These are phyloP conservation scores for Lasiodiplodia theobromae DNA, from an alignment of 2,329 filamentous ascomycete species.

Conservation along the genomic window DNA sequence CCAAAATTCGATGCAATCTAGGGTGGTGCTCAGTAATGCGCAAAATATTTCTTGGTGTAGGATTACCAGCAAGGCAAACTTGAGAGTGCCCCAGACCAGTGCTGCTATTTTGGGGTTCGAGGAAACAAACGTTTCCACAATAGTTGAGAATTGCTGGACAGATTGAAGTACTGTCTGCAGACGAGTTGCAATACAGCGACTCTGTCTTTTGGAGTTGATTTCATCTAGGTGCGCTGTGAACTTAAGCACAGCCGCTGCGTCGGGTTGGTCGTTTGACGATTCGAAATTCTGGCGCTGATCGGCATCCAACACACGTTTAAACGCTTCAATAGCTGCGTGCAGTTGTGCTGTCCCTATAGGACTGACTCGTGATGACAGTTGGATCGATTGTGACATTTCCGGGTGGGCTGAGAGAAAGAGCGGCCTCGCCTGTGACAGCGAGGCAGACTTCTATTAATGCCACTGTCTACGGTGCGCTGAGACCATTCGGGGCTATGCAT, in stretches of 20 bases:
- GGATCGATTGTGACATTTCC: neutral
- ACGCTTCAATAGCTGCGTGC: neutral
- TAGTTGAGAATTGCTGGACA: neutral
- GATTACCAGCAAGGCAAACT: slow-evolving; percentile 3
- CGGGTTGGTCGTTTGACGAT: neutral
- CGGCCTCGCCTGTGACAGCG: too few species aligned
- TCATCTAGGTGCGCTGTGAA: neutral
- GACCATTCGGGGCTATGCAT: neutral
- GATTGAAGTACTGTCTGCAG: neutral
- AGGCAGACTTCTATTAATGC: neutral
- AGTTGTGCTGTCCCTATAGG: neutral
- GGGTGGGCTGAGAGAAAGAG: neutral
- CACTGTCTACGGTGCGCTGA: too few species aligned
- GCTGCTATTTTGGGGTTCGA: slow-evolving; percentile 7
- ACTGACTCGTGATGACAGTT: neutral
- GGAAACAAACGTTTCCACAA: slow-evolving; percentile 7
- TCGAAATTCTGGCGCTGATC: neutral
- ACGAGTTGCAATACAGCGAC: slow-evolving; percentile 1
- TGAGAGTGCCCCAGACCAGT: neutral
- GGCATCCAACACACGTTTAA: neutral
- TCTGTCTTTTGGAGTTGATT: neutral
- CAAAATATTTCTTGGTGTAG: neutral
- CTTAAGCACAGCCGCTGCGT: neutral
- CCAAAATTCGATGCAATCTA: neutral
- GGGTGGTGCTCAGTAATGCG: neutral